Percentiles rank a stretch among this genome's conserved stretches.
phyloP scores from a whole-genome alignment of 345 rosid species.

The Brassica carinata region DNA sequence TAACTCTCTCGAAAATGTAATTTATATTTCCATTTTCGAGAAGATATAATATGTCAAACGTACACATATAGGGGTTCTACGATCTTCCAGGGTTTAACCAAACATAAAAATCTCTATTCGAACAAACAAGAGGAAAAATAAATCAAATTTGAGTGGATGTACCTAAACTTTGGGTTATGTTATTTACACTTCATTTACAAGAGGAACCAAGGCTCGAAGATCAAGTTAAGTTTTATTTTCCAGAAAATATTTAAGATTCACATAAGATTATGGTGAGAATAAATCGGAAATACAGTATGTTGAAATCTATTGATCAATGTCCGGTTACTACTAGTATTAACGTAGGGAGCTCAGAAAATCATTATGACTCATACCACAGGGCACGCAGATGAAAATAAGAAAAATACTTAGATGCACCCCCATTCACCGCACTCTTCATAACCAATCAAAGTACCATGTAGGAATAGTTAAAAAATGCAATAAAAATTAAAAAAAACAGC shows the following conservation, averaged over 20 bases:
- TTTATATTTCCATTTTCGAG: not conserved
- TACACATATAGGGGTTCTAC: not conserved
- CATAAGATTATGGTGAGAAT: not conserved
- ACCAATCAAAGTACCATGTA: too few species aligned
- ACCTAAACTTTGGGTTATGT: constrained; percentile 10
- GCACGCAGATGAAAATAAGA: not conserved
- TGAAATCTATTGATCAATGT: not conserved
- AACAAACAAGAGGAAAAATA: not conserved
- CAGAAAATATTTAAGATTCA: not conserved
- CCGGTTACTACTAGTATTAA: not conserved
- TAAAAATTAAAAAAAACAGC: too few species aligned
- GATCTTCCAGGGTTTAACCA: not conserved
- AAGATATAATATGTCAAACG: not conserved
- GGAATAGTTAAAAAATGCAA: too few species aligned
- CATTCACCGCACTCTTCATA: too few species aligned
- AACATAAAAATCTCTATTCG: not conserved
- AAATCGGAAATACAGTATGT: not conserved
- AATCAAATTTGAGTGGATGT: not conserved
- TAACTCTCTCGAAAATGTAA: not conserved
- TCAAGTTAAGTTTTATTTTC: not conserved
- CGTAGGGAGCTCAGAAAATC: not conserved
- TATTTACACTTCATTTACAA: not conserved
- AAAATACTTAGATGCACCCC: too few species aligned
- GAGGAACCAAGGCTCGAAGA: not conserved
- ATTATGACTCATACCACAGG: not conserved